These are phyloP conservation scores for Cordyceps cicadae DNA, from an alignment of 2,329 filamentous ascomycete genomes.

Conservation along the genomic window DNA sequence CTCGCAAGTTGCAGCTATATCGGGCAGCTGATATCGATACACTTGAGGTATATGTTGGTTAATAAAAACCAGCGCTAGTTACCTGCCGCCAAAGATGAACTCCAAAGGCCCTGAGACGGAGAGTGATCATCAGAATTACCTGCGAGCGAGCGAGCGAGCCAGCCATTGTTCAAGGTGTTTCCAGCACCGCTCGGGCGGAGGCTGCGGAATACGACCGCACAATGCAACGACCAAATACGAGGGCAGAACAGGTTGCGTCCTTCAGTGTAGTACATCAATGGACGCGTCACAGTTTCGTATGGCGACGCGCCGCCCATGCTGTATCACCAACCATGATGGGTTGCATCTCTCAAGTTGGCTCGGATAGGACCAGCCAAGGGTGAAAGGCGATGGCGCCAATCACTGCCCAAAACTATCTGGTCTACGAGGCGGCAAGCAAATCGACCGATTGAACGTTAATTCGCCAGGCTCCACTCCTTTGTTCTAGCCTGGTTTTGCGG, in stretches of 20 bases:
- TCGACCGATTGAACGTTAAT: neutral
- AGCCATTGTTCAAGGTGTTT: neutral
- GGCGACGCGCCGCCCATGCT: neutral
- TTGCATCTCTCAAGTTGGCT: neutral
- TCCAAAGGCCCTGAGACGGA: no score
- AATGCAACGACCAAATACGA: neutral
- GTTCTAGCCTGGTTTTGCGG: neutral
- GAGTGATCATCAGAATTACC: neutral
- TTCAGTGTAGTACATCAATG: neutral
- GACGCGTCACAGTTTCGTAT: neutral
- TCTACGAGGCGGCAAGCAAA: neutral
- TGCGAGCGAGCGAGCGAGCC: no score
- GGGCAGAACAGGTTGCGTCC: neutral
- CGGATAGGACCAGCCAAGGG: neutral
- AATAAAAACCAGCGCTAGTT: neutral
- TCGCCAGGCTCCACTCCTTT: neutral
- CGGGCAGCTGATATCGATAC: no score
- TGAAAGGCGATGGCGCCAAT: neutral
- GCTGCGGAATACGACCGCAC: neutral
- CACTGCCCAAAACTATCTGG: neutral
- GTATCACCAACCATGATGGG: neutral
- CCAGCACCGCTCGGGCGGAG: neutral
- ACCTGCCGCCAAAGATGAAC: neutral
- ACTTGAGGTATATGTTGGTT: neutral
- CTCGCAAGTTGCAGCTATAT: neutral